Evolutionary conservation across 2,329 filamentous ascomycete species (phyloP), one percentile per base, ranked within the genome.

Genomic region (Mariannaea sp.): DNA sequence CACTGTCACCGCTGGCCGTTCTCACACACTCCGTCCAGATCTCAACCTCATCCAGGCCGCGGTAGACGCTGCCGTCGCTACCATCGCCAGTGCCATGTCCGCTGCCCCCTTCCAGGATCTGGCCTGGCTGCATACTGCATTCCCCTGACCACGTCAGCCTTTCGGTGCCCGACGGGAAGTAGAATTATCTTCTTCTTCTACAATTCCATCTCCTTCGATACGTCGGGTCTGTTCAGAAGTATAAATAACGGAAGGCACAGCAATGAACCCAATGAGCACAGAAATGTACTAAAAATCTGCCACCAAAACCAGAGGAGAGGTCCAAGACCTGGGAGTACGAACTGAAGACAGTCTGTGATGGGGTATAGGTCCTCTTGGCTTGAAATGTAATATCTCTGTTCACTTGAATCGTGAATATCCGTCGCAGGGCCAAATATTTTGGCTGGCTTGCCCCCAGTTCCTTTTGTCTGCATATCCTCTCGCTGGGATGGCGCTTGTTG

Each of bases 291-390:
- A 47, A 83, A 77, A 19, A 86, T 73, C 68, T 92, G 88, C 79
- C 82, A 88, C 1, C 63, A 9, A 3, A 79, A 58, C 71, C 82
- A 77, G 1, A 91, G 69, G 19, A 81, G 64, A 7, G 76, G 71
- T 0, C 83, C 84, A 0, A 86, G 71, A 0, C 81, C 79, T 9
- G 87, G 84, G n/a, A 81, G 65, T n/a, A 92, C 61, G 66, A 95
- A 94, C 63, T 87, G 86, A 55, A 93, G 75, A 58, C 87, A 87
- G 62, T 96, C 87, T 39, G 84, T 86, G 1, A 84, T 77, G 65
- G 92, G 89, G 66, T 96, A 96, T 5, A 92, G 74, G 67, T 96
- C 91, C 59, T 95, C 86, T 68, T 96, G 92, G n/a, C 78, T 81
- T 3, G 77, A 71, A 58, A 96, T 92, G 68, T 86, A 89, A 74